Base-by-base conservation (phyloP, 2,329 filamentous ascomycete species). In the Colletotrichum simmondsii region DNA sequence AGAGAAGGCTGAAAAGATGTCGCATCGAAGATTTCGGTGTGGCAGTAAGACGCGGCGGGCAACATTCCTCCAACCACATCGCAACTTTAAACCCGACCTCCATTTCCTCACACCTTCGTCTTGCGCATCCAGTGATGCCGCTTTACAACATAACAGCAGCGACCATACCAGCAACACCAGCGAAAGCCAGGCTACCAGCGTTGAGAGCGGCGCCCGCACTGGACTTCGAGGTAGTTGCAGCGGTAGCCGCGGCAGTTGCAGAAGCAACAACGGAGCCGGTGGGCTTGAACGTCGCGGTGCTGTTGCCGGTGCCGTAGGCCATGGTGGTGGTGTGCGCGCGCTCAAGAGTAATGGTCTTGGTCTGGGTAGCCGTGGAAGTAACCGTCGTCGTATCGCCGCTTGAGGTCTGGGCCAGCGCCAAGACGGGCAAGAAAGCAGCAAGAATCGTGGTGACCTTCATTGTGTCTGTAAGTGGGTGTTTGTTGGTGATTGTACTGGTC, bases 81-180 rank as follows among this genome's bases (percentile, higher is more conserved):
- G 37, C 58, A 28, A 42, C 16, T 35, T 26, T 7, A 37, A 24
- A 6, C 16, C 6, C 19, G 46, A 30, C 57, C 11, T 28, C 57
- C n/a, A 22, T 42, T 37, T 22, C 57, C 46, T 28, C 26, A 49
- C 32, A 10, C n/a, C 16, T 35, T 30, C 35, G 16, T 19, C 19
- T 5, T 22, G 24, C 65, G 28, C 35, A 56, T 57, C 16, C 19
- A 22, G 11, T 19, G n/a, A n/a, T 53, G n/a, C 49, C 28, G 11
- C 58, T 70, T 84, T 88, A 91, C 78, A 91, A 80, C 70, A 91
- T 75, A n/a, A 84, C 86, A 19, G 85, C 85, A 59, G 83, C 83
- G n/a, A 87, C 78, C 76, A 89, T 84, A 65, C 87, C 88, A 56
- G 85, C 85, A 58, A 88, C 77, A 64, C 86, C 88, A n/a, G 85